Base-by-base conservation (phyloP, 2,329 filamentous ascomycete species). In the Rhynchosporium agropyri region DNA sequence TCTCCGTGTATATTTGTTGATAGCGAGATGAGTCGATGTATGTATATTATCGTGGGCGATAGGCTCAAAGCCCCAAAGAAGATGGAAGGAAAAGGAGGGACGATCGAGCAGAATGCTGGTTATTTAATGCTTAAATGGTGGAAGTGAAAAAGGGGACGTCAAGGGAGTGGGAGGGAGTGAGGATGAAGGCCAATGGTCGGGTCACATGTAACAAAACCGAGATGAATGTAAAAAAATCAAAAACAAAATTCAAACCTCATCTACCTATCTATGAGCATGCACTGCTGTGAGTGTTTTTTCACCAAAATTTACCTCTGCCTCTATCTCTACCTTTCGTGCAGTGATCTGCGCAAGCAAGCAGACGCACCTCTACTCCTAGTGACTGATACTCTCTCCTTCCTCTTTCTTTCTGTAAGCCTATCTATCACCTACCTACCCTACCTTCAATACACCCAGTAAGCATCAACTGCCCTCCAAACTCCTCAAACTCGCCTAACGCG, bases 51-150 rank as follows among this genome's bases (percentile, higher is more conserved):
- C 57, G 43, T 29, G 48, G 51, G 58, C 36, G 46, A 53, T 31
- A 20, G 20, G 45, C 56, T 58, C 10, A 26, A 49, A 31, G 31
- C 33, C 43, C 9, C 33, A 15, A 33, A 26, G 20, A 20, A 20
- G 20, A 13, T n/a, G 36, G 56, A 58, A 46, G 43, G 26, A 20
- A 13, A 15, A 31, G 33, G 29, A 53, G 26, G 29, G 45, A 13
- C 15, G 33, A 40, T 38, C 56, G 56, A 58, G 56, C 45, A 49
- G 45, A 58, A 58, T 49, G 56, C 56, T 49, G 56, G 56, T 58
- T 58, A 58, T 58, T 58, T 58, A 58, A 58, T 58, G 56, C 56
- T 58, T 58, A 58, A 58, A 58, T 38, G 56, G 56, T 58, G 43
- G 40, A 46, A 10, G 54, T 33, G 33, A 40, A 57, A 46, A 3